Evolutionary conservation across 768 basidiomycete species (phyloP).

Genomic region (Boletus edulis): DNA sequence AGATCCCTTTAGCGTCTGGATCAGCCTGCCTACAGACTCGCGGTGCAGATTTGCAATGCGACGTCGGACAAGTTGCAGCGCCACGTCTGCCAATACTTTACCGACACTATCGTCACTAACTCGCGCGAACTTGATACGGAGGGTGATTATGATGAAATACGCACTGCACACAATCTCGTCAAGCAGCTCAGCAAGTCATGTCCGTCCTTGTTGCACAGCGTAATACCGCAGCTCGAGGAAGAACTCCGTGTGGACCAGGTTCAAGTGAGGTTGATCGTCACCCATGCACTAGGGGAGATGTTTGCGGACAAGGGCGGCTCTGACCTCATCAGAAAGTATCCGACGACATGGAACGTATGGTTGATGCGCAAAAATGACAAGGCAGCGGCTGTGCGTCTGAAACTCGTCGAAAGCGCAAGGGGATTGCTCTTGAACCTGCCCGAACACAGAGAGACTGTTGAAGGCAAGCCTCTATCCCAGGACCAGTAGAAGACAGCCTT

Average conservation of each 20-base stretch:
- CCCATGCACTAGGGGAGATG: conserved; percentile 87
- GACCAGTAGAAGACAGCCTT: neutral
- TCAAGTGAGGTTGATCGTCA: conserved; percentile 73
- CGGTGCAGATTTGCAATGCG: conserved; percentile 80
- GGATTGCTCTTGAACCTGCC: conserved; percentile 62
- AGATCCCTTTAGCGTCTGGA: conserved; percentile 50
- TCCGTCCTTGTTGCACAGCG: conserved; percentile 80
- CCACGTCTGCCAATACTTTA: conserved; percentile 89
- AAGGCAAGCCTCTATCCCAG: conserved; percentile 51
- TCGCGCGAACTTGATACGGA: conserved; percentile 52
- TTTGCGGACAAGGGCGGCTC: conserved; percentile 71
- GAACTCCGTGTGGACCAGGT: conserved; percentile 78
- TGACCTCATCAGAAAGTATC: conserved; percentile 79
- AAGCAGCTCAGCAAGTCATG: conserved; percentile 77
- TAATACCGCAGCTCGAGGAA: conserved; percentile 91
- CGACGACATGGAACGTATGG: conserved; percentile 85
- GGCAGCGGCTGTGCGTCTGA: conserved; percentile 62
- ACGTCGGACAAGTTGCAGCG: conserved; percentile 87
- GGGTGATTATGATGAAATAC: conserved; percentile 64
- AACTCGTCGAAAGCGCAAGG: conserved; percentile 70
- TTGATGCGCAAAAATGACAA: conserved; percentile 77
- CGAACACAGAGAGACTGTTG: conserved; percentile 66
- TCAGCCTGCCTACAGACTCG: conserved; percentile 77
- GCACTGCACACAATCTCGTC: conserved; percentile 81
- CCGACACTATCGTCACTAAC: conserved; percentile 74